These are phyloP conservation scores for Ophiostoma sp. DNA, from an alignment of 2,329 filamentous ascomycete genomes.

Conservation along the genomic window DNA sequence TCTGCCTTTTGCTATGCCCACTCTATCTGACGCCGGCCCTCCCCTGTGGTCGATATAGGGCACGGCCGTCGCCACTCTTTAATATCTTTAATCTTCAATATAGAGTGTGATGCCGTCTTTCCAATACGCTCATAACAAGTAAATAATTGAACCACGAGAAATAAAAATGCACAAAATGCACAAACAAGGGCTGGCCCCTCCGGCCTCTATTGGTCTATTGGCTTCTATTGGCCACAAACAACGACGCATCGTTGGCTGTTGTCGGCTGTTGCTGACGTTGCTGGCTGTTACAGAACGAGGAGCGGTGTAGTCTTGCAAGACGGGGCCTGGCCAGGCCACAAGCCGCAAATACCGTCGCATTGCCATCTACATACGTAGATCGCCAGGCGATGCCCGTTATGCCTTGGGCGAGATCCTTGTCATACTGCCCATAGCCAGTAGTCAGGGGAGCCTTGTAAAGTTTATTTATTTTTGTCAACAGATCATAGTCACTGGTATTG, in stretches of 20 bases:
- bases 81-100: neutral
- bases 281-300: neutral
- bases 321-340: too few species aligned
- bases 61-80: too few species aligned
- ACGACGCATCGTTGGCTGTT: neutral
- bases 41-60: neutral
- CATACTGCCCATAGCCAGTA: neutral
- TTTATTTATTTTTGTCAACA: neutral
- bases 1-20: conserved; percentile 1
- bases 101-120: neutral
- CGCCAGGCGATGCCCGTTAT: neutral
- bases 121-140: too few species aligned
- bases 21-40: too few species aligned
- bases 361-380: neutral
- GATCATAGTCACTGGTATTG: neutral
- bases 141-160: neutral
- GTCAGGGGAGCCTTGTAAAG: neutral
- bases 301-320: neutral
- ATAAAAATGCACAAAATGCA: neutral
- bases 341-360: neutral
- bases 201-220: too few species aligned
- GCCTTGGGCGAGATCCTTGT: neutral
- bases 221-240: neutral
- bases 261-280: neutral
- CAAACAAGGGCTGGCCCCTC: neutral